A percentile compares a stretch with the other conserved stretches of the same genome.
These are phyloP conservation scores for Crithidia fasciculata DNA, from an alignment of 208 protist genomes.

Conservation along the genomic window DNA sequence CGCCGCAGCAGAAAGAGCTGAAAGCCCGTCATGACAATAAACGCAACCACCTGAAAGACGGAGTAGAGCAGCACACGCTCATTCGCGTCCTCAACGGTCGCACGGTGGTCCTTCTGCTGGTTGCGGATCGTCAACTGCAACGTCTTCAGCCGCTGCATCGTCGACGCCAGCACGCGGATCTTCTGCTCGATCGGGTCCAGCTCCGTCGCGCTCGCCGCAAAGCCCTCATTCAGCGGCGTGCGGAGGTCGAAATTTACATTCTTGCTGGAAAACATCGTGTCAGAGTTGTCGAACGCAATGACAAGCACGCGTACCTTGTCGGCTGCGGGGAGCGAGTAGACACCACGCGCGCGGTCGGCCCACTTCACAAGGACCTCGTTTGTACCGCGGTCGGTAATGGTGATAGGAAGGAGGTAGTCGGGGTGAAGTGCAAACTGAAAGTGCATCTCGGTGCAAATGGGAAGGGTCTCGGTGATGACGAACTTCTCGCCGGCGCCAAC, in stretches of 20 bases:
- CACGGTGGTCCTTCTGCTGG: conserved; percentile 71
- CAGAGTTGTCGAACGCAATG: conserved; percentile 63
- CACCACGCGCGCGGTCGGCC: conserved; percentile 30
- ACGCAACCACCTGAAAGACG: conserved; percentile 65
- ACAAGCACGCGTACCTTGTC: conserved; percentile 20
- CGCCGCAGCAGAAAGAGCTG: conserved; percentile 83
- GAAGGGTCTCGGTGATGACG: conserved; percentile 43
- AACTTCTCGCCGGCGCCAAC: conserved; percentile 38
- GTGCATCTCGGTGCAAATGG: conserved; percentile 31
- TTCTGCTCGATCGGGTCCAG: conserved; percentile 81
- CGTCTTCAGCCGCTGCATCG: conserved; percentile 50
- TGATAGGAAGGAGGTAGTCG: conserved; percentile 33
- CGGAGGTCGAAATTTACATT: conserved; percentile 57
- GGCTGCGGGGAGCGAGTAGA: conserved; percentile 36
- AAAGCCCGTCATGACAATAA: conserved; percentile 68
- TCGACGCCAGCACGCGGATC: conserved; percentile 34
- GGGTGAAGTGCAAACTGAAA: conserved; percentile 58
- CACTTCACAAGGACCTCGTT: conserved; percentile 35
- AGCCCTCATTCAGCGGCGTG: conserved; percentile 34
- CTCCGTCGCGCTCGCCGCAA: conserved; percentile 24
- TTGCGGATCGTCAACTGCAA: conserved; percentile 55
- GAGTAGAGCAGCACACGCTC: conserved; percentile 70
- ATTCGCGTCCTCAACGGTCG: conserved; percentile 70
- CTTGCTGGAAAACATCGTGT: conserved; percentile 41
- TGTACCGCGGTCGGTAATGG: conserved; percentile 28